These are phyloP conservation scores for Scedosporium dehoogii DNA, from an alignment of 2,329 filamentous ascomycete genomes.

Conservation along the genomic window DNA sequence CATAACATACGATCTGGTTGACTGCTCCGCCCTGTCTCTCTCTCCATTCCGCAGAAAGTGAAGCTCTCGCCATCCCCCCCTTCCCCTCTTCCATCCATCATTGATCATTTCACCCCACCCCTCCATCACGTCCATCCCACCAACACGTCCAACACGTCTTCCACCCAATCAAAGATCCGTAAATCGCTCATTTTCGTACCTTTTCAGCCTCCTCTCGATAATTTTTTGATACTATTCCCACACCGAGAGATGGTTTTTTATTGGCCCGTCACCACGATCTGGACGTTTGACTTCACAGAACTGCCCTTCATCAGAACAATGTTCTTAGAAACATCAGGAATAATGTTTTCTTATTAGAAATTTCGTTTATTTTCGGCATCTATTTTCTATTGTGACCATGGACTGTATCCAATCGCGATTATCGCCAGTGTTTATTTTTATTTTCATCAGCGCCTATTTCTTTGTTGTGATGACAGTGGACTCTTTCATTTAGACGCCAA, in stretches of 20 bases:
- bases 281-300: too few relatives aligned
- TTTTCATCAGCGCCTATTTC: too few relatives aligned
- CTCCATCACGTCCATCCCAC: slow-evolving; percentile 8
- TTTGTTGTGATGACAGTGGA: too few relatives aligned
- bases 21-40: background rate
- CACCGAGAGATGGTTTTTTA: background rate
- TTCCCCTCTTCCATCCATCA: background rate
- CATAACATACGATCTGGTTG: background rate
- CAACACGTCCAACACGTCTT: background rate
- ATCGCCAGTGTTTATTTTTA: too few relatives aligned
- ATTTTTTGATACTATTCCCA: slow-evolving; percentile 8
- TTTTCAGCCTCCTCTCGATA: background rate
- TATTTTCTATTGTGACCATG: too few relatives aligned
- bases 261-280: background rate
- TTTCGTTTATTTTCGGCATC: too few relatives aligned
- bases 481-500: too few relatives aligned
- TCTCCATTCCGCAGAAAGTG: background rate
- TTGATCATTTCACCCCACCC: slow-evolving; percentile 8
- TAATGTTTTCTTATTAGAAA: too few relatives aligned
- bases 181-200: slow-evolving; percentile 1
- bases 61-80: background rate
- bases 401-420: too few relatives aligned
- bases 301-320: too few relatives aligned
- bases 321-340: too few relatives aligned
- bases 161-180: background rate